Percentiles rank a stretch among this genome's conserved stretches.
Evolutionary conservation across 202 grass and related monocot genomes (phyloP).

Genomic region (Tripidium arundinaceum): DNA sequence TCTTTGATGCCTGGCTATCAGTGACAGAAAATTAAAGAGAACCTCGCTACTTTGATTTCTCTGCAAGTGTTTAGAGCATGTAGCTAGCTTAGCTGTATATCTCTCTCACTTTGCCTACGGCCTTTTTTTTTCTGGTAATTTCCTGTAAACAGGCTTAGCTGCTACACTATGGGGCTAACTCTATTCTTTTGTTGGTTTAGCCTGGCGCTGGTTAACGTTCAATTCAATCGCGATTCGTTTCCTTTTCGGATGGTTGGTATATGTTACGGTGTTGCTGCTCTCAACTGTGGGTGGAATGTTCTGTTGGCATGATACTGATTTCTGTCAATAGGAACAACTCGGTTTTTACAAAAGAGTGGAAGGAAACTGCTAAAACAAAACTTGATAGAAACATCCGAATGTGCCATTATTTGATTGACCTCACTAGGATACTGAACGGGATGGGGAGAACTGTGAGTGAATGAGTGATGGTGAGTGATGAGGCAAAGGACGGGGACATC

Average conservation of each 20-base stretch:
- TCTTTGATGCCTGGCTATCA: constrained; percentile 30
- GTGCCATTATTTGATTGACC: too few species aligned
- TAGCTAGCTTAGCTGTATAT: constrained; percentile 38
- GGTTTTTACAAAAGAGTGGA: too few species aligned
- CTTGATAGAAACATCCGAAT: too few species aligned
- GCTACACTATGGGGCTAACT: constrained; percentile 31
- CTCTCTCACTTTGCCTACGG: constrained; percentile 1
- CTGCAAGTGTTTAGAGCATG: constrained; percentile 28
- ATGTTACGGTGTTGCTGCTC: neutral
- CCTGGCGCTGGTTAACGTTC: constrained; percentile 18
- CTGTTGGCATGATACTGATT: too few species aligned
- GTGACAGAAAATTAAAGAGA: constrained; percentile 23
- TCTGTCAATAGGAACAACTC: too few species aligned
- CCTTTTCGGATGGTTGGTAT: neutral
- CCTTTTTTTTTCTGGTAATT: neutral
- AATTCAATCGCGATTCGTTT: neutral
- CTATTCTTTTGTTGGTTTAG: constrained; percentile 48
- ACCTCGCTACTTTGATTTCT: constrained; percentile 27
- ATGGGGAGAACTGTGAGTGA: too few species aligned
- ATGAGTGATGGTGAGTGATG: too few species aligned
- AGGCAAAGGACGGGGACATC: too few species aligned
- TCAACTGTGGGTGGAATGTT: neutral
- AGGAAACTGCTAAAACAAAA: too few species aligned
- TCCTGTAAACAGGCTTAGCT: constrained; percentile 21
- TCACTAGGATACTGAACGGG: too few species aligned